phyloP scores from a whole-genome alignment of 192 early-diverging fungal species.

The Physocladia obscura region DNA sequence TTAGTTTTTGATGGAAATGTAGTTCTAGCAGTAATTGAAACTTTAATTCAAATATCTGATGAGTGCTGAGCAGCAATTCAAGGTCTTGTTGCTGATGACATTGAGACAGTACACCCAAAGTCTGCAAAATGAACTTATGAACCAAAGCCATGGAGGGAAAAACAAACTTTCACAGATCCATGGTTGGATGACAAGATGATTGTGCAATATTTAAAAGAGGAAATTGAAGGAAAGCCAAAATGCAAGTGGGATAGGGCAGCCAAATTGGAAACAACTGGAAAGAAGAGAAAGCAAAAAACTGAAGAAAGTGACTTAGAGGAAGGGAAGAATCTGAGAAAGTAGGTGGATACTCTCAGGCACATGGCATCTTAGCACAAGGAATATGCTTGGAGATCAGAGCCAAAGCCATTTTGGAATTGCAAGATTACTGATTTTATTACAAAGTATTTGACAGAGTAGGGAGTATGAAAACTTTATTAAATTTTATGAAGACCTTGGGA shows the following conservation, averaged over 20 bases:
- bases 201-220: background rate
- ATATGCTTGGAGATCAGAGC: background rate
- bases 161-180: background rate
- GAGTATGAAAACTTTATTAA: background rate
- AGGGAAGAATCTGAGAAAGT: background rate
- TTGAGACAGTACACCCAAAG: too few relatives aligned
- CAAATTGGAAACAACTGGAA: too few relatives aligned
- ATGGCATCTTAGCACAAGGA: background rate
- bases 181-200: background rate
- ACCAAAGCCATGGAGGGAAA: background rate
- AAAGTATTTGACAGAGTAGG: background rate
- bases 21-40: too few relatives aligned
- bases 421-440: background rate
- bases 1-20: too few relatives aligned
- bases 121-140: too few relatives aligned
- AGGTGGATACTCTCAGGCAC: background rate
- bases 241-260: background rate
- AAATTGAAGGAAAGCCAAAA: background rate
- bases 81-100: too few relatives aligned
- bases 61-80: too few relatives aligned
- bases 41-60: too few relatives aligned
- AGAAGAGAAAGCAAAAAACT: too few relatives aligned
- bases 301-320: too few relatives aligned
- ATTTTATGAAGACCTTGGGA: slow-evolving; percentile 1
- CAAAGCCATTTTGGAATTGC: background rate